These are phyloP conservation scores for Coemansia sp. DNA, from an alignment of 192 early-diverging fungal genomes.

Conservation along the genomic window DNA sequence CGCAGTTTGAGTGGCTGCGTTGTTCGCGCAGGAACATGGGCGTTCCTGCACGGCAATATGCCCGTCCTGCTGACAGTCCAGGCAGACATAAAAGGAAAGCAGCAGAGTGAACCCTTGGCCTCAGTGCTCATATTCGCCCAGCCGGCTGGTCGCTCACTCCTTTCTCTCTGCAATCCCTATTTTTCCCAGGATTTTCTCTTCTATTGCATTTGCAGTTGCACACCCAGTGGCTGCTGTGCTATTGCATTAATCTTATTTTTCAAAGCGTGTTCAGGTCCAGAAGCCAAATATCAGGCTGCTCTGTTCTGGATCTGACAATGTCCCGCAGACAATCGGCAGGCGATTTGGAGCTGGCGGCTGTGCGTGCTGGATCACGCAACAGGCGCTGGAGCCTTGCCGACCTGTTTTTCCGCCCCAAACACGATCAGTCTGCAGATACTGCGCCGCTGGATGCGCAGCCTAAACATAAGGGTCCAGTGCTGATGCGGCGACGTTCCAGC, in stretches of 20 bases:
- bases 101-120: not conserved
- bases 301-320: constrained; percentile 8
- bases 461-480: not conserved
- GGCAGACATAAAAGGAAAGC: not conserved
- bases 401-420: constrained; percentile 8
- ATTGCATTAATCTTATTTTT: not conserved
- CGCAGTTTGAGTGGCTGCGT: not conserved
- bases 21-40: not conserved
- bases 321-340: constrained; percentile 4
- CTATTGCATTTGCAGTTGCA: constrained; percentile 9
- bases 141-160: not conserved
- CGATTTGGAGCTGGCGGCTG: not conserved
- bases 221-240: constrained; percentile 1
- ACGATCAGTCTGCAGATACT: not conserved
- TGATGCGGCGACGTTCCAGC: constrained; percentile 3
- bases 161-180: not conserved
- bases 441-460: not conserved
- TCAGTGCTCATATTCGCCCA: not conserved
- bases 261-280: not conserved
- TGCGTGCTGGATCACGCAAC: constrained; percentile 3
- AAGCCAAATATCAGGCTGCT: not conserved
- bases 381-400: constrained; percentile 14
- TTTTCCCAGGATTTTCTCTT: not conserved
- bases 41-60: not conserved
- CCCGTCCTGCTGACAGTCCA: not conserved